Base-by-base conservation (phyloP, 192 early-diverging fungal species). In the Podila epigama region DNA sequence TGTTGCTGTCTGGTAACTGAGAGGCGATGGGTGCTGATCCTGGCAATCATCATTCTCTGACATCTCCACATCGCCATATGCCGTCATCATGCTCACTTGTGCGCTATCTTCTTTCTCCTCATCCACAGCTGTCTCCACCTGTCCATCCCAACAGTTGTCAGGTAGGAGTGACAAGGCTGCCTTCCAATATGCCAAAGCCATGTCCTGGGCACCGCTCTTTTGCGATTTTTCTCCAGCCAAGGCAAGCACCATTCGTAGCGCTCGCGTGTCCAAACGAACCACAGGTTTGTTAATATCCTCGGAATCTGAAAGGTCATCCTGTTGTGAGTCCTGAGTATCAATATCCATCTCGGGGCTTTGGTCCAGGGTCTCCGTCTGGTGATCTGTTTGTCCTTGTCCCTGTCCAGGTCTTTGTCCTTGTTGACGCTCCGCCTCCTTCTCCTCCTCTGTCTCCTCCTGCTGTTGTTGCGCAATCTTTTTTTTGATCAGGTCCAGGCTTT, bases 181-280 rank as follows among this genome's bases (percentile, higher is more conserved):
- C 41, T 59, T 52, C 73, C 73, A 77, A 44, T 68, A 68, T 1
- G 66, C 22, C 7, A 77, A 56, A 2, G 73, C 66, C 73, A 68
- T 68, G 51, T 68, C 73, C 51, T 77, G 73, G 16, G 73, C 66
- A 6, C 73, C 73, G 54, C 73, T 77, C 50, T 68, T 77, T 27
- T 77, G 73, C n/a, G 66, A 63, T 44, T 77, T 77, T 20, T 77
- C 73, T 15, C 73, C 73, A 0, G 66, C 73, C 13, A 68, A 32
- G 16, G 73, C 59, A 15, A 75, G 37, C 11, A 65, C 60, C 64
- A 20, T 56, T 8, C 70, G 63, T 1, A 75, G 20, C 2, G 51
- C 28, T 27, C 56, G 20, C 18, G 52, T 48, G n/a, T 75, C 70
- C 31, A 66, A 18, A 6, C 52, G 50, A n/a, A n/a, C n/a, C 2